phyloP scores from a whole-genome alignment of 2,329 filamentous ascomycete genomes.

The Didymella glomerata region DNA sequence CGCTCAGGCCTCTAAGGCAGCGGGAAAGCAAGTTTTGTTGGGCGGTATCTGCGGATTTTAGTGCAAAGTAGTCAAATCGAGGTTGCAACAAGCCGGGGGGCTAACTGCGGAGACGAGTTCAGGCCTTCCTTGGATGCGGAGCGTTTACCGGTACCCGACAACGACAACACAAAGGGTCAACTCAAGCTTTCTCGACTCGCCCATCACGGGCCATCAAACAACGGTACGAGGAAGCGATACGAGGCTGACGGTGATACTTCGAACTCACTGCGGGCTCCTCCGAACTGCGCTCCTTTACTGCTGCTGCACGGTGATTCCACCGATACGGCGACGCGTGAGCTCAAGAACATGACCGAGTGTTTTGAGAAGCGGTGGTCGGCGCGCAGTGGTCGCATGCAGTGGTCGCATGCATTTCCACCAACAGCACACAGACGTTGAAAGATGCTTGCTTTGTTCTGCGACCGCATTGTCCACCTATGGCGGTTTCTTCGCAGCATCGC shows the following conservation, averaged over 20 bases:
- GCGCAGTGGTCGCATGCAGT: background rate
- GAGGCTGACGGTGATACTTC: constrained; percentile 7
- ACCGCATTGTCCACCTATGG: constrained; percentile 2
- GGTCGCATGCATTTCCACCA: no score
- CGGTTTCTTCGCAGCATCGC: constrained; percentile 1
- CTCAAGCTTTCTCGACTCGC: constrained; percentile 7
- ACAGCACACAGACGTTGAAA: background rate
- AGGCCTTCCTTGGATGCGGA: constrained; percentile 3
- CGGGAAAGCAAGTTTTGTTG: constrained; percentile 10
- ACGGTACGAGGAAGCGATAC: constrained; percentile 1
- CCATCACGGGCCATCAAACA: background rate
- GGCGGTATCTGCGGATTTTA: constrained; percentile 6
- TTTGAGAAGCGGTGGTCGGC: background rate
- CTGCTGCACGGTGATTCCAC: constrained; percentile 2
- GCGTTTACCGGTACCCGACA: constrained; percentile 5
- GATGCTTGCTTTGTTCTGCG: background rate
- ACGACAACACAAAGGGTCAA: constrained; percentile 1
- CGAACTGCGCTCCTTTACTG: background rate
- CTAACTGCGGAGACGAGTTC: constrained; percentile 15
- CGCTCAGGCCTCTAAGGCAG: background rate
- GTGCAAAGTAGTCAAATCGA: constrained; percentile 5
- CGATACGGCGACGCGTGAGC: background rate
- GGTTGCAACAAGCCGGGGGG: constrained; percentile 1
- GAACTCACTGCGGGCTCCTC: constrained; percentile 8
- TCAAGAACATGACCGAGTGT: background rate